Base-by-base conservation (phyloP, 345 rosid genomes). In the Eucalyptus brandiana region DNA sequence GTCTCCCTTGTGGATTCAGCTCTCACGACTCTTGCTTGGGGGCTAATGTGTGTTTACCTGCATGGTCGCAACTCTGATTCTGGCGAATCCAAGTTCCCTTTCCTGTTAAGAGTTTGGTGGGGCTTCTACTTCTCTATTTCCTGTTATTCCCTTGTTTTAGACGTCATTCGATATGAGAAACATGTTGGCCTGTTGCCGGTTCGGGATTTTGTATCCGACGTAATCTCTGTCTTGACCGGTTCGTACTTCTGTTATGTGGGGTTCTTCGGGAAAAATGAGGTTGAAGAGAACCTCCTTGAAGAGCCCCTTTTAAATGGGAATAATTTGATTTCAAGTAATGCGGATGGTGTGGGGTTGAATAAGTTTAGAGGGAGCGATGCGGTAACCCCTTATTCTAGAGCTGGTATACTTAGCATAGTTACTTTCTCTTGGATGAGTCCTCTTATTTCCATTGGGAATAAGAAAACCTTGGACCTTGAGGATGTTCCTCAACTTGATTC, bases 371-470 rank as follows among this genome's bases (percentile, higher is more conserved):
- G 92, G 86, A 89, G 89, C 69, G 90, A 90, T 76, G 30, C 87
- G 9, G 90, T 89, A 28, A 91, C 91, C n/a, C 90, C 92, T 80
- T 93, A 87, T 83, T 44, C 90, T 26, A 89, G 81, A 37, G 93
- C 91, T 76, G 89, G 90, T 54, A 53, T 90, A 65, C 83, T 91
- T 44, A 91, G 94, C 76, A 19, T 80, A 54, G 87, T 93, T 86
- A 90, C 92, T 51, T 92, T 96, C 94, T 92, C 95, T 86, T 96
- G 97, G 97, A 90, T 94, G 93, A 88, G 95, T 90, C 92, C 96
- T 89, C 89, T 96, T 17, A 95, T 96, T 87, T 94, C 93, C 62
- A 53, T 85, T 86, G 97, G 97, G 65, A 93, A 95, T 87, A 93
- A 87, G 93, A 96, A 96, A 89, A 86, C 91, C 56, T 88, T 96